These are phyloP conservation scores for Clavariopsis aquatica DNA, from an alignment of 495 filamentous ascomycete genomes.

Conservation along the genomic window DNA sequence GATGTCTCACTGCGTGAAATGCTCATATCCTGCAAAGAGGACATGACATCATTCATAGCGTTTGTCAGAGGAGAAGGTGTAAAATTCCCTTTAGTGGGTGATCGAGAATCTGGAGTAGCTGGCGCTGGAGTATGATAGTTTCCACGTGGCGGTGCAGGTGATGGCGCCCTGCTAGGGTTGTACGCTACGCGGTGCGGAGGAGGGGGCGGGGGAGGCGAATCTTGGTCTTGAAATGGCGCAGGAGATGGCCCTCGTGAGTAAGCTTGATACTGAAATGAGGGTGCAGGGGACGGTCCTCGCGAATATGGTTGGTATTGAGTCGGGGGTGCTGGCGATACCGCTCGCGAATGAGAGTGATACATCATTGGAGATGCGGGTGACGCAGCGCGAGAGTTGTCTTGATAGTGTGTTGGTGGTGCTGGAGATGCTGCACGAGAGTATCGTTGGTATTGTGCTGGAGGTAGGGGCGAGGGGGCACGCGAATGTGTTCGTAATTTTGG, in stretches of 20 bases:
- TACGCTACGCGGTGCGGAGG: conserved; percentile 48
- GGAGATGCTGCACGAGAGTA: conserved; percentile 40
- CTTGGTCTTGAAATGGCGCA: conserved; percentile 34
- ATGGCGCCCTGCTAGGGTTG: conserved; percentile 42
- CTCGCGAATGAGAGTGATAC: conserved; percentile 18
- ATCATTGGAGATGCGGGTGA: conserved; percentile 42
- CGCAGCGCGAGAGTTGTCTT: conserved; percentile 36
- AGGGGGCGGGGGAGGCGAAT: conserved; percentile 46
- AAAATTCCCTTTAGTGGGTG: conserved; percentile 57
- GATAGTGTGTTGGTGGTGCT: conserved; percentile 27
- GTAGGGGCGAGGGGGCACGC: conserved; percentile 34
- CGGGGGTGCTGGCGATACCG: conserved; percentile 43
- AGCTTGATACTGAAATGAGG: conserved; percentile 29
- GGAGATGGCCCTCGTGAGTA: conserved; percentile 41
- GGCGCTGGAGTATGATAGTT: conserved; percentile 61
- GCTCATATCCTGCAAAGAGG: conserved; percentile 87
- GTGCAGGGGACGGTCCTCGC: conserved; percentile 44
- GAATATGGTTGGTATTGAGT: conserved; percentile 40
- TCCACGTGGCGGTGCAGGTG: conserved; percentile 38
- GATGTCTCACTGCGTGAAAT: conserved; percentile 55
- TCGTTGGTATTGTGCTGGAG: conserved; percentile 24
- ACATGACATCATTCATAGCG: conserved; percentile 99
- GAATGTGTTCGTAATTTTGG: conserved; percentile 13
- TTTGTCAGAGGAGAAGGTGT: conserved; percentile 90
- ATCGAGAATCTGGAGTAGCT: conserved; percentile 52